phyloP scores from a whole-genome alignment of 2,329 filamentous ascomycete species.

The Cladosporium sp. region DNA sequence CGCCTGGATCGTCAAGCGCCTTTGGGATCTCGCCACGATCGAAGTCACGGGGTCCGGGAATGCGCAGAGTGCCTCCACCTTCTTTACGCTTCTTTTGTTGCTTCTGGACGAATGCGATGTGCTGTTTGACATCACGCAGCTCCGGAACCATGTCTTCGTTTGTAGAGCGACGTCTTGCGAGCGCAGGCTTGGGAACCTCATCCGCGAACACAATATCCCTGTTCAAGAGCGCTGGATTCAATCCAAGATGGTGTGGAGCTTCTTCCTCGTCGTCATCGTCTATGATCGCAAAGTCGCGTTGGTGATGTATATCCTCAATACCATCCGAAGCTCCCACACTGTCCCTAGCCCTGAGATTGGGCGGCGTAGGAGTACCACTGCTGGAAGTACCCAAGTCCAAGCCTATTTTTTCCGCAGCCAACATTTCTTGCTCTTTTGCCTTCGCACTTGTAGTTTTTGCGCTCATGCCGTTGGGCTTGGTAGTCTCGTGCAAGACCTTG shows the following conservation, averaged over 20 bases:
- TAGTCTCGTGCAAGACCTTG: conserved; percentile 63
- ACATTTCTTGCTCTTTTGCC: conserved; percentile 45
- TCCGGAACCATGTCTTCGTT: conserved; percentile 53
- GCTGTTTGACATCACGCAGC: conserved; percentile 61
- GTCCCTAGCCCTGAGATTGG: conserved; percentile 15
- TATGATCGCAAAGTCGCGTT: conserved; percentile 8
- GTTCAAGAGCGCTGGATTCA: conserved; percentile 30
- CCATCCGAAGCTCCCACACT: background rate
- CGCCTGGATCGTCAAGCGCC: conserved; percentile 53
- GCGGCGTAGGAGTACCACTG: conserved; percentile 3
- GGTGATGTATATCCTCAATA: background rate
- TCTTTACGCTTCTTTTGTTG: conserved; percentile 67
- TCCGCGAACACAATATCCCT: conserved; percentile 69
- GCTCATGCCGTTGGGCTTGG: conserved; percentile 45
- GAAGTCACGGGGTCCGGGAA: conserved; percentile 87
- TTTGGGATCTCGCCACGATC: conserved; percentile 77
- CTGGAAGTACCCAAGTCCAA: conserved; percentile 35
- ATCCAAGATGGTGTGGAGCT: conserved; percentile 30
- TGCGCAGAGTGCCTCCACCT: conserved; percentile 75
- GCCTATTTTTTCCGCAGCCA: conserved; percentile 49
- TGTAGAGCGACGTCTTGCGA: conserved; percentile 38
- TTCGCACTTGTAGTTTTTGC: conserved; percentile 57
- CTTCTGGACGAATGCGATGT: conserved; percentile 84
- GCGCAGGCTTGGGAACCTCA: conserved; percentile 51
- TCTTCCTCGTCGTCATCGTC: conserved; percentile 25